Percentiles rank a stretch among this genome's conserved stretches.
phyloP scores from a whole-genome alignment of 768 basidiomycete species.

The Scleroderma citrinum region DNA sequence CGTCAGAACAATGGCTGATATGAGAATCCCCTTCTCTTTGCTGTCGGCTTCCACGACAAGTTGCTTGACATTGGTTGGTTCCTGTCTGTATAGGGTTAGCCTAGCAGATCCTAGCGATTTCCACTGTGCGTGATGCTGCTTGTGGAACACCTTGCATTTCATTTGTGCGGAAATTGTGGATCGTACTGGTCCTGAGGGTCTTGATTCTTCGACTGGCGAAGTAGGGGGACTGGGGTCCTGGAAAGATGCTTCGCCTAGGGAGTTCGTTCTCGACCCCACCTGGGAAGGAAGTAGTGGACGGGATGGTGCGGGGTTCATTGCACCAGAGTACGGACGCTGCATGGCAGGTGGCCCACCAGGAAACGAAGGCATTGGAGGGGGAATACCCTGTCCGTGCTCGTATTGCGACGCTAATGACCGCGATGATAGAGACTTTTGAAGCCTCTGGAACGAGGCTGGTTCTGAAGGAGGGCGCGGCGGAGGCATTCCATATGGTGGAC shows the following conservation, averaged over 20 bases:
- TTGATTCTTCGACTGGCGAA: slow-evolving; percentile 63
- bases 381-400: slow-evolving; percentile 33
- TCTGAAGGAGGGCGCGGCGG: slow-evolving; percentile 45
- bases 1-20: slow-evolving; percentile 92
- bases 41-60: slow-evolving; percentile 88
- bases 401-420: slow-evolving; percentile 53
- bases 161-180: slow-evolving; percentile 81
- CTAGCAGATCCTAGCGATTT: slow-evolving; percentile 87
- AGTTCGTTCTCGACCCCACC: slow-evolving; percentile 44
- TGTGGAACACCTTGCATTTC: slow-evolving; percentile 97
- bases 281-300: slow-evolving; percentile 63
- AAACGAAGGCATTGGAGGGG: slow-evolving; percentile 35
- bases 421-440: slow-evolving; percentile 52
- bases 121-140: slow-evolving; percentile 97
- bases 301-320: slow-evolving; percentile 13
- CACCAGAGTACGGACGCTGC: slow-evolving; percentile 18
- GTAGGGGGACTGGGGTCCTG: slow-evolving; percentile 78
- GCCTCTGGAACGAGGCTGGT: slow-evolving; percentile 24
- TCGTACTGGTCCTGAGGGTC: slow-evolving; percentile 59
- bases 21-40: slow-evolving; percentile 69
- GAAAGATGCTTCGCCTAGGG: slow-evolving; percentile 47
- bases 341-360: slow-evolving; percentile 30
- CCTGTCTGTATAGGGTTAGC: slow-evolving; percentile 80
- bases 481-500: slow-evolving; percentile 16
- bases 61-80: slow-evolving; percentile 89